Base-by-base conservation (phyloP, 2,329 filamentous ascomycete species). In the Trichoderma koningii region DNA sequence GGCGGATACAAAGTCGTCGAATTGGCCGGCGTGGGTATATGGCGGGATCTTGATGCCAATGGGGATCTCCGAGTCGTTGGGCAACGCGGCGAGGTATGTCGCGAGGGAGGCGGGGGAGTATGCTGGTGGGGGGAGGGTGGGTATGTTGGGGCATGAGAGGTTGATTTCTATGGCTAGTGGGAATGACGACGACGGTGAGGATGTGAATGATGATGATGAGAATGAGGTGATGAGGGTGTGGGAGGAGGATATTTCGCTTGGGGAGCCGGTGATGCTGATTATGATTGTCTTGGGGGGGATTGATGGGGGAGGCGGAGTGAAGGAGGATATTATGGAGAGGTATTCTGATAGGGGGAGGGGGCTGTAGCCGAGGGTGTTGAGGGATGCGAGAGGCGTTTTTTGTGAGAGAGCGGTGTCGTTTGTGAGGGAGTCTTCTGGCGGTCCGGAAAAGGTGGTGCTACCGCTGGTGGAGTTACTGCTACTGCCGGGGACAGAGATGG, bases 331-430 rank as follows among this genome's bases (percentile, higher is more conserved):
- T 30, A 82, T 77, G 15, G 76, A 70, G 0, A 93, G 79, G 66
- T 92, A 93, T 14, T 78, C 75, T 10, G 78, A 70, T 0, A 93
- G 79, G 0, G 83, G 76, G 17, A 86, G 75, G 0, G 90, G 90
- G 67, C 87, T 90, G 75, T 93, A 94, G 5, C 90, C 91, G 2
- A 92, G 79, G 0, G 85, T 91, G 73, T 94, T 93, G 60, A 93
- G 73, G 61, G 81, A 85, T 2, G 80, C 82, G 3, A 70, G 44
- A 65, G 14, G 66, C 57, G 38, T 67, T 73, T 69, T 64, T 15
- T 3, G 6, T 28, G n/a, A 10, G 1, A 15, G 30, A 15, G n/a
- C n/a, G 42, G 38, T 28, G 10, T 52, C 50, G 7, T 55, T 55
- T 6, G 45, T 19, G 5, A 45, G 26, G 17, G 55, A 48, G 7